phyloP scores from a whole-genome alignment of 2,329 filamentous ascomycete species.

The Triangularia setosa region DNA sequence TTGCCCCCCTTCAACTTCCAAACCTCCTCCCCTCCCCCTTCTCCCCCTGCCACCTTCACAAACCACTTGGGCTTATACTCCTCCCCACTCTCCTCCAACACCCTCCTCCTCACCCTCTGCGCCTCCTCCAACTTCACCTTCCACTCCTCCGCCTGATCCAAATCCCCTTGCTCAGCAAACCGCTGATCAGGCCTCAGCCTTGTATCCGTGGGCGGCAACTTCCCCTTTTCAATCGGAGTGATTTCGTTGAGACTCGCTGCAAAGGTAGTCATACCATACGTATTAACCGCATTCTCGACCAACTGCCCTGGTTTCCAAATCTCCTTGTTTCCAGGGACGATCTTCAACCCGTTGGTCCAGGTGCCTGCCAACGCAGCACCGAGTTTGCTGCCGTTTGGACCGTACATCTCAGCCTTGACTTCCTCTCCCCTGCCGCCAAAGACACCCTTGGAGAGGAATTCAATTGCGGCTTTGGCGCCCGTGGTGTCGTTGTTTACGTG shows the following conservation, averaged over 20 bases:
- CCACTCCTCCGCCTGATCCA: conserved; percentile 78
- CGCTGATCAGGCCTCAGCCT: conserved; percentile 84
- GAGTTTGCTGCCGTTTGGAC: conserved; percentile 60
- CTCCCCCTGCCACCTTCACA: conserved; percentile 58
- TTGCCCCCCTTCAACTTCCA: conserved; percentile 76
- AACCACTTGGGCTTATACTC: conserved; percentile 81
- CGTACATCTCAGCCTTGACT: conserved; percentile 70
- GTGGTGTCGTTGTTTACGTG: conserved; percentile 78
- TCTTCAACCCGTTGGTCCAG: conserved; percentile 69
- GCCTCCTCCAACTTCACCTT: conserved; percentile 83
- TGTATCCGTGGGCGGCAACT: conserved; percentile 76
- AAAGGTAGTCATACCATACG: conserved; percentile 86
- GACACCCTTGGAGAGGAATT: conserved; percentile 95
- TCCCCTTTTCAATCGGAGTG: conserved; percentile 70
- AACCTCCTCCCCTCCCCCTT: conserved; percentile 60
- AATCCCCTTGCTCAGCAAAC: conserved; percentile 72
- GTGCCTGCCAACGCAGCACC: conserved; percentile 71
- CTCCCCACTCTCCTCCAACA: conserved; percentile 71
- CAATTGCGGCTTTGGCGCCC: conserved; percentile 77
- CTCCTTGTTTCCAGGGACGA: conserved; percentile 55
- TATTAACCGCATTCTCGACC: conserved; percentile 72
- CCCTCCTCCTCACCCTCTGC: conserved; percentile 70
- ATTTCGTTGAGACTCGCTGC: conserved; percentile 85
- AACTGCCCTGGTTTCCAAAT: conserved; percentile 78
- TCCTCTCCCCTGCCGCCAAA: conserved; percentile 94